A percentile compares a stretch with the other conserved stretches of the same genome.
phyloP scores from a whole-genome alignment of 2,329 filamentous ascomycete species.

The Fusarium sp. region DNA sequence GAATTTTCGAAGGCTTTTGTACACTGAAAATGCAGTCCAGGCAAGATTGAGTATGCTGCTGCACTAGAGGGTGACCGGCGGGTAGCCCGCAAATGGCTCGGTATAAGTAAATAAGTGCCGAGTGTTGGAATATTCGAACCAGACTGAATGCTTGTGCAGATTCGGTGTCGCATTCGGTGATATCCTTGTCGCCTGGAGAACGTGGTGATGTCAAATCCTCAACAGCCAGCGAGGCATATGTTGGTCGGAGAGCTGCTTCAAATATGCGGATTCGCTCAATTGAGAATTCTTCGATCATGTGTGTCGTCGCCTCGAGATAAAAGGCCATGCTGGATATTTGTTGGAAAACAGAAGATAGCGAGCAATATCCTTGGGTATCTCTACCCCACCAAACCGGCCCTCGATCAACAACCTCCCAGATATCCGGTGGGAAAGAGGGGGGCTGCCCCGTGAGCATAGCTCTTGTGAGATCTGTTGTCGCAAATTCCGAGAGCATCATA shows the following conservation, averaged over 20 bases:
- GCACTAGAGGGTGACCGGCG: slow-evolving; percentile 57
- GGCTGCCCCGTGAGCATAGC: slow-evolving; percentile 57
- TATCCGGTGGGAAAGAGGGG: slow-evolving; percentile 56
- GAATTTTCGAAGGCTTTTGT: slow-evolving; percentile 54
- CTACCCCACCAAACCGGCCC: slow-evolving; percentile 61
- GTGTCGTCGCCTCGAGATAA: slow-evolving; percentile 46
- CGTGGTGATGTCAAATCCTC: slow-evolving; percentile 41
- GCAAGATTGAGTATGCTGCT: slow-evolving; percentile 57
- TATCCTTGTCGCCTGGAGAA: slow-evolving; percentile 1
- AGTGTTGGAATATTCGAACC: slow-evolving; percentile 59
- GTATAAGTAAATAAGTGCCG: slow-evolving; percentile 61
- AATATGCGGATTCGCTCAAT: slow-evolving; percentile 51
- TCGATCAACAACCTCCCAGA: slow-evolving; percentile 59
- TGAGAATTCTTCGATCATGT: slow-evolving; percentile 45
- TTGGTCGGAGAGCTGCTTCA: slow-evolving; percentile 48
- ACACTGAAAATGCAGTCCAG: slow-evolving; percentile 57
- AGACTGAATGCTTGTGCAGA: slow-evolving; percentile 55
- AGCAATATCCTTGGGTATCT: slow-evolving; percentile 55
- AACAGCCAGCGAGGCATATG: slow-evolving; percentile 47
- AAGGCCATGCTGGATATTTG: slow-evolving; percentile 52
- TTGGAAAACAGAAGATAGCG: slow-evolving; percentile 55
- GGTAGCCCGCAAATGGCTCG: slow-evolving; percentile 59
- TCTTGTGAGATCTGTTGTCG: slow-evolving; percentile 60
- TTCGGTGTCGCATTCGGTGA: slow-evolving; percentile 46
- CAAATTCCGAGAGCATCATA: slow-evolving; percentile 61